Evolutionary conservation across 2,329 filamentous ascomycete genomes (phyloP).

Genomic region (Clarireedia monteithiana): DNA sequence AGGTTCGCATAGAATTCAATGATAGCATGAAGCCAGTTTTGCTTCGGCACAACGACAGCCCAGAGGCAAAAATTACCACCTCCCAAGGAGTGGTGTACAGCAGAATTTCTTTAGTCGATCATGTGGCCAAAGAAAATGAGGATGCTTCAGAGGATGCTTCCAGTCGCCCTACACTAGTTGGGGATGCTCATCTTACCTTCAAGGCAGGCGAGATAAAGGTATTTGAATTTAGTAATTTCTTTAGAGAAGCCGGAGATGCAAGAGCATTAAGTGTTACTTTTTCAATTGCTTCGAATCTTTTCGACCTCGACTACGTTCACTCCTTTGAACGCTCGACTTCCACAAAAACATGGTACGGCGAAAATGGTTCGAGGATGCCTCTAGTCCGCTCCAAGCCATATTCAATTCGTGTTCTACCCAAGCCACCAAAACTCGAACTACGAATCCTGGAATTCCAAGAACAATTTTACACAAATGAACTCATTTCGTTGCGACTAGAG

Average conservation of each 20-base stretch:
- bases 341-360: slow-evolving; percentile 44
- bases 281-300: slow-evolving; percentile 54
- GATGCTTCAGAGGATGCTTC: slow-evolving; percentile 12
- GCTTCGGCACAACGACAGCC: slow-evolving; percentile 31
- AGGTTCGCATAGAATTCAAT: slow-evolving; percentile 46
- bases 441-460: slow-evolving; percentile 51
- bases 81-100: slow-evolving; percentile 11
- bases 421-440: slow-evolving; percentile 87
- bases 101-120: slow-evolving; percentile 19
- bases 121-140: not conserved
- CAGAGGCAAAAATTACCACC: not conserved
- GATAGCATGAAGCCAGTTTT: slow-evolving; percentile 49
- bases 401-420: slow-evolving; percentile 67
- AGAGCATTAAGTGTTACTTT: slow-evolving; percentile 57
- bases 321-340: slow-evolving; percentile 38
- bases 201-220: slow-evolving; percentile 59
- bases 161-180: slow-evolving; percentile 38
- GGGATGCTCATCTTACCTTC: slow-evolving; percentile 57
- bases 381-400: slow-evolving; percentile 43
- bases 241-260: slow-evolving; percentile 77
- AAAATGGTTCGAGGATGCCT: slow-evolving; percentile 36
- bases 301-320: slow-evolving; percentile 60
- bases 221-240: slow-evolving; percentile 62
- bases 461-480: slow-evolving; percentile 82
- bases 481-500: slow-evolving; percentile 58